Evolutionary conservation across 2,329 filamentous ascomycete species (phyloP).

Genomic region (Alternaria gansuensis): DNA sequence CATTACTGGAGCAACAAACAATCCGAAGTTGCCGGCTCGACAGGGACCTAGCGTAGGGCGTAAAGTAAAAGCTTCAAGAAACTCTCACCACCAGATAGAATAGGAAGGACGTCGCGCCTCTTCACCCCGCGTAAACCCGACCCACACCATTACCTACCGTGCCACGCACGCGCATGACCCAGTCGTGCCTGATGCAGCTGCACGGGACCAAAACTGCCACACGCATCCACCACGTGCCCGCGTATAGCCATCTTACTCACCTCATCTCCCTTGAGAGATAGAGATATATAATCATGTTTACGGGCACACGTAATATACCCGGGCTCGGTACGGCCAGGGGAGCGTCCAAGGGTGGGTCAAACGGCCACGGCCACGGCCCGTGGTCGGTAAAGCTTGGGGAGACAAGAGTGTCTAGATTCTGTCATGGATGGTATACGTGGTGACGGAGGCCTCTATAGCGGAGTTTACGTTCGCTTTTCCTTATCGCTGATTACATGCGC

Average conservation of each 20-base stretch:
- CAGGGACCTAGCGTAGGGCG: neutral
- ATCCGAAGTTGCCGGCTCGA: neutral
- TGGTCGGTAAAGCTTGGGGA: slow-evolving; percentile 18
- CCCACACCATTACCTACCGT: slow-evolving; percentile 6
- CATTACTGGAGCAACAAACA: neutral
- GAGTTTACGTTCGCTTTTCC: slow-evolving; percentile 11
- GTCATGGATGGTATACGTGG: slow-evolving; percentile 7
- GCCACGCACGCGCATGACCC: slow-evolving; percentile 15
- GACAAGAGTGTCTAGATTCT: neutral
- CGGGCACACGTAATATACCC: slow-evolving; percentile 6
- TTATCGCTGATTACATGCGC: slow-evolving; percentile 20
- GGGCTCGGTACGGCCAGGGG: slow-evolving; percentile 25
- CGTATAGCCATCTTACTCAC: neutral
- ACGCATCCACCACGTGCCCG: neutral
- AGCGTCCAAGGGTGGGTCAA: slow-evolving; percentile 22
- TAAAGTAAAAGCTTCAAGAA: neutral
- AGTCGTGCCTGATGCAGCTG: slow-evolving; percentile 12
- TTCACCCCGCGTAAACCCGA: slow-evolving; percentile 12
- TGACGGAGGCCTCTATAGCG: neutral
- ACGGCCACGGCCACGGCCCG: slow-evolving; percentile 36
- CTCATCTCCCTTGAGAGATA: slow-evolving; percentile 1
- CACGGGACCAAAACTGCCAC: neutral
- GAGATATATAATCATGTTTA: neutral
- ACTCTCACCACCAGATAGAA: neutral
- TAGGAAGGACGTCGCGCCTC: neutral